Conservation (phyloP, 1,139 yeast species). For the Suhomyces chickasaworum region DNA sequence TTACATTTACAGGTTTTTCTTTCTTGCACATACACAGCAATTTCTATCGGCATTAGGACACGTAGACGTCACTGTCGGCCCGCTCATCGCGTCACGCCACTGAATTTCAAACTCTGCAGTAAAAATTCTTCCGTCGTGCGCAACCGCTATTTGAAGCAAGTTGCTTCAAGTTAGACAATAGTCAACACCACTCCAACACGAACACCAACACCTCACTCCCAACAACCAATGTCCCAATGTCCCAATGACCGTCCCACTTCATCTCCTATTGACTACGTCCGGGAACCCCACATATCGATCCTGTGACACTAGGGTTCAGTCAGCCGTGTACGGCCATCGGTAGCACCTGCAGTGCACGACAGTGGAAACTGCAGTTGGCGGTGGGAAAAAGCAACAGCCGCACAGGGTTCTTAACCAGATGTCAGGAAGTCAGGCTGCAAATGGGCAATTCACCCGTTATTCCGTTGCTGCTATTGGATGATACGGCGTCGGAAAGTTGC, state of each 20-base stretch:
- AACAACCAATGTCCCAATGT: too few species aligned
- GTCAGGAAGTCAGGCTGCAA: background rate
- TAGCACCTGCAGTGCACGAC: constrained; percentile 9
- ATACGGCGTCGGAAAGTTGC: background rate
- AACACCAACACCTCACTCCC: too few species aligned
- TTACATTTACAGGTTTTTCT: background rate
- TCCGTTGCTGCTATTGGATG: constrained; percentile 1
- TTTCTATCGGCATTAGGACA: background rate
- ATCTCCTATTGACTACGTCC: background rate
- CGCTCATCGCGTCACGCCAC: background rate
- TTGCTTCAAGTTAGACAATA: too few species aligned
- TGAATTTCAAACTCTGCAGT: background rate
- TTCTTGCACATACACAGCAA: background rate
- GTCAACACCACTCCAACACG: too few species aligned
- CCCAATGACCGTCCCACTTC: too few species aligned
- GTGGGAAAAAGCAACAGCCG: too few species aligned
- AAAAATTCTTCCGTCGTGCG: background rate
- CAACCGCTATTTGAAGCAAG: too few species aligned
- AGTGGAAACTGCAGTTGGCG: background rate
- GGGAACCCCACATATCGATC: background rate
- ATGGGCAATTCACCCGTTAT: background rate
- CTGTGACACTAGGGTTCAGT: background rate
- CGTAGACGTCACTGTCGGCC: background rate
- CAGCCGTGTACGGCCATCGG: constrained; percentile 7
- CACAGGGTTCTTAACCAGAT: background rate